These are phyloP conservation scores for Luffa aegyptiaca DNA, from an alignment of 306 rosid genomes.

Conservation along the genomic window DNA sequence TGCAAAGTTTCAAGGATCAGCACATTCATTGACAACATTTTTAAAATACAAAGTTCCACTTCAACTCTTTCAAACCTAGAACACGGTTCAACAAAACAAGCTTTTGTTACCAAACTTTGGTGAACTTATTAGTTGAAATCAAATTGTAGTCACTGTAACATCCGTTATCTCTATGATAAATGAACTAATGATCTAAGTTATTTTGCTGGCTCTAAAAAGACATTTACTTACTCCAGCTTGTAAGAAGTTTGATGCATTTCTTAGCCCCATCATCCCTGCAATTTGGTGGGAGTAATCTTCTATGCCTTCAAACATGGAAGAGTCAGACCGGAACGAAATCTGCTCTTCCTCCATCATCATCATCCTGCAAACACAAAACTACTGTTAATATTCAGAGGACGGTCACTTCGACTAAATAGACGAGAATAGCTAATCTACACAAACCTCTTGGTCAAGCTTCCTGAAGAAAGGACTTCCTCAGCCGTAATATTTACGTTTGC, in stretches of 20 bases:
- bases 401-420: slow-evolving; percentile 10
- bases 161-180: background rate
- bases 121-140: background rate
- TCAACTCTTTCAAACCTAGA: background rate
- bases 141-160: too few relatives aligned
- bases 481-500: slow-evolving; percentile 76
- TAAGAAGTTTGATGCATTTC: slow-evolving; percentile 76
- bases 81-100: background rate
- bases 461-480: slow-evolving; percentile 85
- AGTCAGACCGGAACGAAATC: slow-evolving; percentile 85
- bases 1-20: slow-evolving; percentile 22
- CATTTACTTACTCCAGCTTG: slow-evolving; percentile 63
- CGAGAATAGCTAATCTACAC: slow-evolving; percentile 12
- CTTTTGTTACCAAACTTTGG: background rate
- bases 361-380: slow-evolving; percentile 48
- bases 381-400: slow-evolving; percentile 2
- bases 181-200: background rate
- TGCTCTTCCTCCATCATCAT: slow-evolving; percentile 96
- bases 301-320: slow-evolving; percentile 78
- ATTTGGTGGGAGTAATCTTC: slow-evolving; percentile 96
- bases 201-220: background rate
- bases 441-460: slow-evolving; percentile 92
- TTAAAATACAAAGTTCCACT: background rate
- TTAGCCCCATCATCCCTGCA: slow-evolving; percentile 93
- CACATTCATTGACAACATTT: background rate